Conservation (phyloP, 1,284 basidiomycete species). For the Rhizopogon parksii region DNA sequence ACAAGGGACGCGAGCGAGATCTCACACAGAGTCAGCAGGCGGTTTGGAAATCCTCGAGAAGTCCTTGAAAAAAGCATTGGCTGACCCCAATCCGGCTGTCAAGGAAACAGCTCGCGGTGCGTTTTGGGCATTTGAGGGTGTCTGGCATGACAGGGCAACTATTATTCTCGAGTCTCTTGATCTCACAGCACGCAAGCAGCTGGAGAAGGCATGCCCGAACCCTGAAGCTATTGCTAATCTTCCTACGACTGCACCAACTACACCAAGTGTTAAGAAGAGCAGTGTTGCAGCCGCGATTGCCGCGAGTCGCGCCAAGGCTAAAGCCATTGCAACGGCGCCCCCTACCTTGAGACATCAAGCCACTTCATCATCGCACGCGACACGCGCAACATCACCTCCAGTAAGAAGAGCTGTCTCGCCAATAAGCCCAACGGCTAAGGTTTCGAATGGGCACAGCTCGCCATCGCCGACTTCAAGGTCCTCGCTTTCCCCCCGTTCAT, state of each 20-base stretch:
- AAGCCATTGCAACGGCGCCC: constrained; percentile 72
- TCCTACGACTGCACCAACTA: constrained; percentile 42
- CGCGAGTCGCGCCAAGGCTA: constrained; percentile 76
- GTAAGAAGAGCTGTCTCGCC: constrained; percentile 38
- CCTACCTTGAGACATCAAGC: constrained; percentile 72
- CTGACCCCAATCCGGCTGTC: constrained; percentile 77
- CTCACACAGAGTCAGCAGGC: constrained; percentile 59
- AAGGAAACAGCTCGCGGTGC: constrained; percentile 65
- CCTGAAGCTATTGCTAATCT: constrained; percentile 36
- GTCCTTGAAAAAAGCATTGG: constrained; percentile 63
- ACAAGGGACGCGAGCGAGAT: constrained; percentile 59
- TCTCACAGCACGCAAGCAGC: constrained; percentile 64
- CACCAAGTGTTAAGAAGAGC: constrained; percentile 61
- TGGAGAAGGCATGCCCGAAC: constrained; percentile 78
- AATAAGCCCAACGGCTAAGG: constrained; percentile 29
- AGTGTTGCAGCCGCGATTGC: constrained; percentile 78
- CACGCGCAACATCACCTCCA: constrained; percentile 38
- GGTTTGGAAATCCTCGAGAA: constrained; percentile 69
- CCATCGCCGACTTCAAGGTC: constrained; percentile 35
- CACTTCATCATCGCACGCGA: constrained; percentile 52
- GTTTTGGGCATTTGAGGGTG: constrained; percentile 76
- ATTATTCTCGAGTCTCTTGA: constrained; percentile 70
- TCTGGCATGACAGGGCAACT: constrained; percentile 70
- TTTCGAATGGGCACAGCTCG: constrained; percentile 31
- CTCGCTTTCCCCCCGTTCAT: constrained; percentile 33